Conservation (phyloP, 1,284 basidiomycete species). For the Melampsora larici-populina region DNA sequence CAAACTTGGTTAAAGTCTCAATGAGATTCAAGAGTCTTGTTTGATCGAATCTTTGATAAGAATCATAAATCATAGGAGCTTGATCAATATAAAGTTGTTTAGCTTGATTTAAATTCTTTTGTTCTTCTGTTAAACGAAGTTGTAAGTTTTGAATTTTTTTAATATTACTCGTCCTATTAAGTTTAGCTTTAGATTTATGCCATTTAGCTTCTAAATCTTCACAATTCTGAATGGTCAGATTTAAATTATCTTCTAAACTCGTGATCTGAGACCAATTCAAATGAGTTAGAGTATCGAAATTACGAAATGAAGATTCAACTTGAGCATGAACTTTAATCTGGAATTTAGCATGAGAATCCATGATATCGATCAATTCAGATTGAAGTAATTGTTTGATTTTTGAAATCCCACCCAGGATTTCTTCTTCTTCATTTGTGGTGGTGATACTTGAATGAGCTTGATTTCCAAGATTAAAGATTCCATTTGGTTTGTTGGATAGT, state of each 20-base stretch:
- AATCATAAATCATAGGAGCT: not conserved
- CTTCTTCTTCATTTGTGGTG: not conserved
- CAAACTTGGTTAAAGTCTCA: constrained; percentile 27
- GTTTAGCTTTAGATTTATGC: constrained; percentile 5
- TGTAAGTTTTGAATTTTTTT: constrained; percentile 24
- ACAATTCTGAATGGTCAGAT: constrained; percentile 1
- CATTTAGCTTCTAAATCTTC: constrained; percentile 22
- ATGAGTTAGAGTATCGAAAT: not conserved
- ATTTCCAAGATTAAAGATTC: not conserved
- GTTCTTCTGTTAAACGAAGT: constrained; percentile 15
- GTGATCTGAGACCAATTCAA: not conserved
- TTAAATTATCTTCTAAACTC: constrained; percentile 8
- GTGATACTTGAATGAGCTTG: not conserved
- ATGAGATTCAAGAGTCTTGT: not conserved
- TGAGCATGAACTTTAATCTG: not conserved
- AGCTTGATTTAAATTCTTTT: constrained; percentile 16
- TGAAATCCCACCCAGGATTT: not conserved
- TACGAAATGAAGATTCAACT: constrained; percentile 5
- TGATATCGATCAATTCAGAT: constrained; percentile 6
- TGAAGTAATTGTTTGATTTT: constrained; percentile 10
- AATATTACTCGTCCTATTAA: constrained; percentile 5
- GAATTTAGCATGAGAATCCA: constrained; percentile 7
- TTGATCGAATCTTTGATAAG: constrained; percentile 12
- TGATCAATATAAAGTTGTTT: constrained; percentile 14
- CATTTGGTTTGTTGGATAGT: constrained; percentile 49